Base-by-base conservation (phyloP, 306 rosid genomes). In the Sicyos edulis region DNA sequence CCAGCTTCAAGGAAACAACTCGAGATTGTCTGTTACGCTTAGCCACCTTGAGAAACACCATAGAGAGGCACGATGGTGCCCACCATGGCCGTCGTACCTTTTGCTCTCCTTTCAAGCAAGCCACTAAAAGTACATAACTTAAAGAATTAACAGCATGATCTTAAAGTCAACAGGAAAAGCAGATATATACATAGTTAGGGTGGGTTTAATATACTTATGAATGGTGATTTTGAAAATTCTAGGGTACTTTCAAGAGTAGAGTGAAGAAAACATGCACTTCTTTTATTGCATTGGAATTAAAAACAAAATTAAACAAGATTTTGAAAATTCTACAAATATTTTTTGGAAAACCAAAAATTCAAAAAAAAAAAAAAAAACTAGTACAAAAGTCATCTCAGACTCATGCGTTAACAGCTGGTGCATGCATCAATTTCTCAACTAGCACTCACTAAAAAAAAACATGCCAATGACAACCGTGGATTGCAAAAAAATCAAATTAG, bases 31-130 rank as follows among this genome's bases (percentile, higher is more conserved):
- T 79, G 85, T 95, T 95, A 80, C 91, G 95, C 82, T 89, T 95
- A 15, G 96, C 96, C 81, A 84, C 88, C 87, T 89, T 95, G 67
- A 78, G 86, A 80, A 95, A 95, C 80, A 91, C 85, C 74, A 85
- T 80, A 1, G 92, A 95, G 67, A 95, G 95, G 81, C 97, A 91
- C 9, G 99, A 84, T 6, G 99, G 99, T 21, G 99, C 99, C 99
- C 99, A 95, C 99, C 99, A 95, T 49, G 97, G 99, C 83, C 99
- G 90, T 34, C 97, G 92, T 29, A 95, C 91, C 83, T 91, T 91
- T 76, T 95, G 97, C 85, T 95, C 99, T 75, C 99, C 99, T 85
- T 95, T 95, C 81, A 95, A 81, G 84, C 99, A 95, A 77, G 99
- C 99, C 91, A 95, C 99, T 95, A 83, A 64, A 85, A 70, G 78